Base-by-base conservation (phyloP, 306 rosid genomes). In the Quercus bicolor region DNA sequence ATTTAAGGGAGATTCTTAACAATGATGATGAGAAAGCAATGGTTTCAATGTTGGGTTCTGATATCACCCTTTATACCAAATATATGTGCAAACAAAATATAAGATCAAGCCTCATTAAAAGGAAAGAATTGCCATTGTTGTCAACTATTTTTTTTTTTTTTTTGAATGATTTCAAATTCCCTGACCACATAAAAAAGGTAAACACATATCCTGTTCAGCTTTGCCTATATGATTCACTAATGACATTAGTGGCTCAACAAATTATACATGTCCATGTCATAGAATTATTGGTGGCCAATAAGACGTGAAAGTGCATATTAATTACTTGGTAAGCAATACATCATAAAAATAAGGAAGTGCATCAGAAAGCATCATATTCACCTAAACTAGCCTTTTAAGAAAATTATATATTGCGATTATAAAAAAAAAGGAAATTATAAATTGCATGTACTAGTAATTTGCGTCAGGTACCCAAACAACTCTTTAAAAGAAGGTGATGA, bases 181-280 rank as follows among this genome's bases (percentile, higher is more conserved):
- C 69, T 28, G 8, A 23, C n/a, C 9, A 5, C n/a, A 62, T 62
- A 18, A 16, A 16, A 15, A 65, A 65, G 34, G 45, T 12, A 2
- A 65, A 16, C 21, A 31, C 4, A 16, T 37, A 37, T 7, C 6
- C 6, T 4, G 43, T 37, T 37, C 43, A 37, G 43, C 20, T 24
- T 78, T 20, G 73, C 11, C 70, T 75, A 53, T 34, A 40, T 69
- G 83, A 79, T 76, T 79, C 70, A 56, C 56, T 37, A 21, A 59
- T 40, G 26, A 31, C 1, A 52, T 62, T 14, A 65, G 81, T 72
- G 78, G 80, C 59, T 11, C 19, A 62, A 48, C 31, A 73, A 45
- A 2, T 48, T 3, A 59, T 37, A 31, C 1, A 59, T 52, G 79
- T 73, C 74, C 7, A 10, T 13, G 26, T 73, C 75, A 60, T 14